Conservation (phyloP, 805 yeast species). For the Kluyveromyces starmeri region DNA sequence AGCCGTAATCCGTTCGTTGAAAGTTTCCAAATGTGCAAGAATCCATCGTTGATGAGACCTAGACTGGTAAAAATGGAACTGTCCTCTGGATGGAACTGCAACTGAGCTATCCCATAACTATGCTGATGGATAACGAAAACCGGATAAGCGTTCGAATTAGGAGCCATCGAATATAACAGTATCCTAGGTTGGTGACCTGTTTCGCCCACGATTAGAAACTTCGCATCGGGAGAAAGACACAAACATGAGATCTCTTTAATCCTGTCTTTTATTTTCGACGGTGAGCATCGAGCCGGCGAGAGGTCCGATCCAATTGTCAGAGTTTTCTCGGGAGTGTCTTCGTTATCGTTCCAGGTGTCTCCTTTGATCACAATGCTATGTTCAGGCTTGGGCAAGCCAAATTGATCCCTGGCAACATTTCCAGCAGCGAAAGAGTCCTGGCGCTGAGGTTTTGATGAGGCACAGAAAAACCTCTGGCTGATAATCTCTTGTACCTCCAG, state of each 20-base stretch:
- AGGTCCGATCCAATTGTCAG: constrained; percentile 6
- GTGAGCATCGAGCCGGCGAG: constrained; percentile 9
- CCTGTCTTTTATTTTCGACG: constrained; percentile 25
- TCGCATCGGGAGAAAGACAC: constrained; percentile 48
- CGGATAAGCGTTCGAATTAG: constrained; percentile 40
- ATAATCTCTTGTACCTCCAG: constrained; percentile 11
- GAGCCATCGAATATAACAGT: constrained; percentile 47
- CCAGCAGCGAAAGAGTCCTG: background rate
- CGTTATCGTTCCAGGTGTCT: constrained; percentile 7
- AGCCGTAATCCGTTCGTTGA: constrained; percentile 27
- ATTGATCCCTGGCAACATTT: constrained; percentile 3
- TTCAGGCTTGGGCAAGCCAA: constrained; percentile 4
- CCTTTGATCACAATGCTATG: constrained; percentile 4
- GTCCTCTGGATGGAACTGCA: constrained; percentile 47
- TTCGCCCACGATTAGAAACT: constrained; percentile 60
- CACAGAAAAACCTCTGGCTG: constrained; percentile 45
- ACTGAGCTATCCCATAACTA: constrained; percentile 48
- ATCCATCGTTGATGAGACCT: constrained; percentile 66
- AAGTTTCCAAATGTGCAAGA: constrained; percentile 50
- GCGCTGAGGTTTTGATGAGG: constrained; percentile 26
- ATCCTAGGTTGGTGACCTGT: constrained; percentile 61
- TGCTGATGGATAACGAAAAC: constrained; percentile 51
- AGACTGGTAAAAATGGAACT: constrained; percentile 48
- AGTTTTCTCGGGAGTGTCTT: constrained; percentile 9
- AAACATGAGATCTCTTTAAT: constrained; percentile 48